Evolutionary conservation across 2,329 filamentous ascomycete species (phyloP), one percentile per base, ranked within the genome.

Genomic region (Aspergillus neotritici): DNA sequence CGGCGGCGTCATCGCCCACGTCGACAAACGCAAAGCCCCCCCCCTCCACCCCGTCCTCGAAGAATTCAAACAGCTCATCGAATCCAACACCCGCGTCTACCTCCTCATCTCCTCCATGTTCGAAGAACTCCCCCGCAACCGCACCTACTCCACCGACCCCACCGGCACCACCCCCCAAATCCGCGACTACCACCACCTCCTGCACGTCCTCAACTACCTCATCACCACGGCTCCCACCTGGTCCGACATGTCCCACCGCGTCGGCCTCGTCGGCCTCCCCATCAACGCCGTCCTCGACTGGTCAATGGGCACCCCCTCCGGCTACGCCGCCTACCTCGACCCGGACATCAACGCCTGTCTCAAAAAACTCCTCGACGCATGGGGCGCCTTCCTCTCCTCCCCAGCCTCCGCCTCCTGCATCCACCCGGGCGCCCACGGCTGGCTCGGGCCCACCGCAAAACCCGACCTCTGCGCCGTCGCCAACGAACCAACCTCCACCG

Each of bases 31-130:
- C 44, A 64, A 68, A 6, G 13, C 36, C 10, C 56, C 64, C 4
- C 64, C 74, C 51, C 68, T 86, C 0, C 72, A 76, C 10, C 82
- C 81, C 0, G 80, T 80, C 0, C 63, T 87, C 0, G 54, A 74
- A 48, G 83, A 86, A 50, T 85, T 87, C 67, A 73, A 80, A 56
- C 61, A 76, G 1, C 66, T 86, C 16, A 86, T 87, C 49, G 83
- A 87, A 60, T 62, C 62, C 21, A 80, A 80, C 50, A 68, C 81
- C 1, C 74, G 80, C 15, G 67, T 87, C 17, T 82, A 79, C 67
- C 81, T 86, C 73, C 78, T 82, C 60, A 79, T 85, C 56, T 68
- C 69, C 16, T 69, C 75, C 49, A 87, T 87, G 84, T 87, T 84
- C 64, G 70, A 77, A 25, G 79, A 87, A 64, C 70, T 86, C 14